Conservation (phyloP, 352 stramenopile genomes). For the Globisporangium cylindrosporum region DNA sequence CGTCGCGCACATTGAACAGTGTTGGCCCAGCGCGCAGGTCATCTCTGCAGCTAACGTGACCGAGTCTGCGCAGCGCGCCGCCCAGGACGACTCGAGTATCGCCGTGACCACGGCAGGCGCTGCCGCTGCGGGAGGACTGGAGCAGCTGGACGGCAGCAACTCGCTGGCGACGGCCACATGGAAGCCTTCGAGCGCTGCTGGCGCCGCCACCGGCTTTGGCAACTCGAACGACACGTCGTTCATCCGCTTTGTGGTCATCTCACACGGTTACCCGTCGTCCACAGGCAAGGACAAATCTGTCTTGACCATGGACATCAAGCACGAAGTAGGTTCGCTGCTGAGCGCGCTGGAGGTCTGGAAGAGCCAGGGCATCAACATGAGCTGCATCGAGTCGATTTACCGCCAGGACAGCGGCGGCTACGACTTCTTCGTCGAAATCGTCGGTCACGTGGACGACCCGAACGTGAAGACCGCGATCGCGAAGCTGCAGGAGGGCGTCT, state of each 20-base stretch:
- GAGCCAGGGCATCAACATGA: slow-evolving; percentile 75
- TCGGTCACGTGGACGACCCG: slow-evolving; percentile 69
- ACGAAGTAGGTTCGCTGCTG: slow-evolving; percentile 85
- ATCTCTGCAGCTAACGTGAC: slow-evolving; percentile 63
- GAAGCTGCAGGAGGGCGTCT: slow-evolving; percentile 49
- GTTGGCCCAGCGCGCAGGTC: slow-evolving; percentile 69
- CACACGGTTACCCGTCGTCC: slow-evolving; percentile 54
- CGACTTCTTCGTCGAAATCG: slow-evolving; percentile 85
- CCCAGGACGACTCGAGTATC: slow-evolving; percentile 35
- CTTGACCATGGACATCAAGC: slow-evolving; percentile 82
- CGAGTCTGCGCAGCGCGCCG: slow-evolving; percentile 45
- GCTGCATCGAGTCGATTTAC: slow-evolving; percentile 86
- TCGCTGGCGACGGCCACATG: slow-evolving; percentile 43
- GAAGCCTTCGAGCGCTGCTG: slow-evolving; percentile 20
- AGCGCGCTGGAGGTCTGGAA: slow-evolving; percentile 83
- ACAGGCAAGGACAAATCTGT: slow-evolving; percentile 83
- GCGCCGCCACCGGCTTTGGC: not conserved
- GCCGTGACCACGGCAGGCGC: slow-evolving; percentile 57
- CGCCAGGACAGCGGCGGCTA: slow-evolving; percentile 66
- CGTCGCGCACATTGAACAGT: slow-evolving; percentile 60
- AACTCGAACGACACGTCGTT: slow-evolving; percentile 33
- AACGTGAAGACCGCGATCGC: slow-evolving; percentile 57
- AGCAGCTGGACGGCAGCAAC: slow-evolving; percentile 53
- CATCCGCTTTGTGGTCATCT: slow-evolving; percentile 76
- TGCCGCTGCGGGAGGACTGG: slow-evolving; percentile 33